Base-by-base conservation (phyloP, 2,329 filamentous ascomycete genomes). In the Paradendryphiella salina region DNA sequence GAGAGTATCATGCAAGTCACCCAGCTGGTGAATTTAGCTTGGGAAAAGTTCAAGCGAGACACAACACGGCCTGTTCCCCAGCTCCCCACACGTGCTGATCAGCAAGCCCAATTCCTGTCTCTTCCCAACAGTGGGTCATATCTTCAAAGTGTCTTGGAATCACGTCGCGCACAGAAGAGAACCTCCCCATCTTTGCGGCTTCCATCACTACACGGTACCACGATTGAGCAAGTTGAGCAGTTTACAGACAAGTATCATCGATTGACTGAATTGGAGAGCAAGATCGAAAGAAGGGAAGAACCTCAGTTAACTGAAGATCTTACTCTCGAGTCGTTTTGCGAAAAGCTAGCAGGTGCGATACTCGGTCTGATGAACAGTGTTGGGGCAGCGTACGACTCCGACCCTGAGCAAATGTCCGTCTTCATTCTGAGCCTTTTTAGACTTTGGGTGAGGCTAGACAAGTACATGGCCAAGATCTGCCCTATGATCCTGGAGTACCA, bases 401-500 rank as follows among this genome's bases (percentile, higher is more conserved):
- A 79, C 51, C 71, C 77, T 0, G 79, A 80, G 46, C 76, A 79
- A 32, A 78, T 76, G 54, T 82, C 82, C 18, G 43, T 70, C 1
- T 76, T 81, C 56, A 68, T 85, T 1, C 71, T 87, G 5, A 76
- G 69, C 5, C 45, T 82, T 0, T 77, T 86, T 56, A 77, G 80
- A 42, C 56, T 84, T 0, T 88, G 84, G 84, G 62, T 79, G 10
- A 59, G 63, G 5, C 75, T 86, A 59, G 85, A 88, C 55, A 60
- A 71, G 11, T 68, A 61, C 14, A 78, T 79, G 1, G 68, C 73
- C 0, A 15, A 48, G 0, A 44, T 54, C 0, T 82, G 73, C 40
- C 77, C 79, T 1, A 59, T 85, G 0, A 66, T 88, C 0, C 32
- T 40, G 0, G 68, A 81, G 0, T 84, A 80, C 41, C 72, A 78